These are phyloP conservation scores for Musa schizocarpa DNA, from an alignment of 176 grass and related monocot genomes.

Conservation along the genomic window DNA sequence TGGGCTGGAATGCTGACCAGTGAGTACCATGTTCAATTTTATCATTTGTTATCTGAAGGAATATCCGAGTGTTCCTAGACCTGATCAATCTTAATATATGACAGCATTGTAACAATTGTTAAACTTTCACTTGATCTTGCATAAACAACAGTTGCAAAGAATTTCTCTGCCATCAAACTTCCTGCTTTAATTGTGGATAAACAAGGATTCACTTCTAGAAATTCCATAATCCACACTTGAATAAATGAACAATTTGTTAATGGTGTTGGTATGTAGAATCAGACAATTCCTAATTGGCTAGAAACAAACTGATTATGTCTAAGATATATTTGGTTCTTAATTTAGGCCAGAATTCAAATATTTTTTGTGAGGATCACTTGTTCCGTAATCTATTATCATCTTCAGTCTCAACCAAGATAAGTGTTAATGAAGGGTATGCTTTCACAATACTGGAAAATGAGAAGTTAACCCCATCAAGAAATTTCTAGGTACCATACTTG, in stretches of 20 bases:
- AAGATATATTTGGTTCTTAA: no score
- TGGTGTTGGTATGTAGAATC: no score
- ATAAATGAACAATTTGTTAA: not conserved
- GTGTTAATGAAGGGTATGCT: no score
- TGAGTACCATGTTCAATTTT: not conserved
- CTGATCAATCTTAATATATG: not conserved
- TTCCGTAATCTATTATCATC: no score
- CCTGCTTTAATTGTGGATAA: not conserved
- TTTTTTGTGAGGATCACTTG: no score
- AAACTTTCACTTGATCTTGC: not conserved
- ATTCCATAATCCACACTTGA: not conserved
- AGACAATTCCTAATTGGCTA: no score
- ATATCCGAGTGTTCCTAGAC: not conserved
- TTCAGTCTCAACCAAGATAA: no score
- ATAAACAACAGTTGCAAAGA: not conserved
- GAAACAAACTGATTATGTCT: no score
- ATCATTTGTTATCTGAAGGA: not conserved
- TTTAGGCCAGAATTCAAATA: no score
- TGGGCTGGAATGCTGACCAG: slow-evolving; percentile 14
- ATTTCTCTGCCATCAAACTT: not conserved
- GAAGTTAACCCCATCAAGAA: no score
- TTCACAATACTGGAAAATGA: no score
- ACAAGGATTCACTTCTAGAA: not conserved
- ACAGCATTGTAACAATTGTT: not conserved
- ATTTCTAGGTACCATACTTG: no score